phyloP scores from a whole-genome alignment of 1,139 yeast species.

The Diutina pseudorugosa region DNA sequence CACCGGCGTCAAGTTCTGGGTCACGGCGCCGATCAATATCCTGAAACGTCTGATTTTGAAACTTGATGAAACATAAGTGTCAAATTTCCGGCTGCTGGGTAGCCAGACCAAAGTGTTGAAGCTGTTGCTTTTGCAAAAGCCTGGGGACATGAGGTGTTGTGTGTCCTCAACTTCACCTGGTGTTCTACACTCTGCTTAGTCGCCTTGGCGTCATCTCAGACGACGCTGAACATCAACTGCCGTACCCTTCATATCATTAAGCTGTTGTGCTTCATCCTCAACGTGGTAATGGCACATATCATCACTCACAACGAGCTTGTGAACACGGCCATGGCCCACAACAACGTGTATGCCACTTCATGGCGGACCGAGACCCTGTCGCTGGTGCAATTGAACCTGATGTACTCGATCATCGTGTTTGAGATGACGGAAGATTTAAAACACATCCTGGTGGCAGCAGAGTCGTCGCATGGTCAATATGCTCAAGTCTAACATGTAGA shows the following conservation, averaged over 20 bases:
- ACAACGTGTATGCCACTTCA: neutral
- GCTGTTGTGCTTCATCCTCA: conserved; percentile 46
- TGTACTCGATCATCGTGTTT: neutral
- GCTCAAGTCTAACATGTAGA: too few relatives aligned
- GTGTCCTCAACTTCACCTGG: conserved; percentile 29
- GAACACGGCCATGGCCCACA: neutral
- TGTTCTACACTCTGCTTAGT: conserved; percentile 27
- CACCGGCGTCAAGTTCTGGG: too few relatives aligned
- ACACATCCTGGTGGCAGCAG: conserved; percentile 16
- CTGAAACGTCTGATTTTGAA: too few relatives aligned
- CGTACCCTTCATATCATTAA: conserved; percentile 43
- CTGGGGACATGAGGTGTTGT: conserved; percentile 32
- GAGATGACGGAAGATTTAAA: neutral
- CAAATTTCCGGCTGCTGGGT: neutral
- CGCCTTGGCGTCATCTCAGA: conserved; percentile 18
- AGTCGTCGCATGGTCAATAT: too few relatives aligned
- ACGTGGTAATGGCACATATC: conserved; percentile 1
- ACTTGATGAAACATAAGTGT: too few relatives aligned
- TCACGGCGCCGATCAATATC: too few relatives aligned
- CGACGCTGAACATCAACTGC: conserved; percentile 26
- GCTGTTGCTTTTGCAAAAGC: conserved; percentile 16
- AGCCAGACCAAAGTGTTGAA: conserved; percentile 10
- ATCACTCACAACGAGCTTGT: neutral
- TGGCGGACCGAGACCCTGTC: neutral
- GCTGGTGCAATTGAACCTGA: neutral